Evolutionary conservation across 306 rosid species (phyloP).

Genomic region (Crotalaria pallida): DNA sequence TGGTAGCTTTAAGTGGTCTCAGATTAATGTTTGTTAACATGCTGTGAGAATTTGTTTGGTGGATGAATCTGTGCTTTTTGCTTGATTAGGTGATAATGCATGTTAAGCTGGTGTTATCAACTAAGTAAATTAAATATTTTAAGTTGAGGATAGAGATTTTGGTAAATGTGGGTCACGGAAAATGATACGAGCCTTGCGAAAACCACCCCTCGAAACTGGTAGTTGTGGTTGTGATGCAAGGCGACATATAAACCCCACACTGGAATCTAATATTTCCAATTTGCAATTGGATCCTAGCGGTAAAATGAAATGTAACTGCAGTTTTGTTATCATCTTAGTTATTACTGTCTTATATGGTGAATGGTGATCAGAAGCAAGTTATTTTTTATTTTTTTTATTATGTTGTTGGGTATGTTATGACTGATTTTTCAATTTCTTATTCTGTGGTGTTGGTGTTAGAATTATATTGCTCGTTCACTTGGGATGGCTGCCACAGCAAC

Average conservation of each 20-base stretch:
- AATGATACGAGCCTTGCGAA: too few species aligned
- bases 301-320: not conserved
- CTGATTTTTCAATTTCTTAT: not conserved
- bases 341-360: not conserved
- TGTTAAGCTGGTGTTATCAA: not conserved
- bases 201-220: too few species aligned
- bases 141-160: not conserved
- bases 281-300: not conserved
- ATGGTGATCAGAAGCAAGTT: not conserved
- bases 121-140: not conserved
- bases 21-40: too few species aligned
- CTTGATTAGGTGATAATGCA: not conserved
- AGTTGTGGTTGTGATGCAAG: too few species aligned
- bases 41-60: not conserved
- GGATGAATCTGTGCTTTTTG: not conserved
- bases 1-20: too few species aligned
- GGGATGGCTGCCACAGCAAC: constrained; percentile 85
- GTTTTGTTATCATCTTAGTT: not conserved
- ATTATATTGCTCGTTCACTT: constrained; percentile 29
- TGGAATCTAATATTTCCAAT: too few species aligned
- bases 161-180: not conserved
- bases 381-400: not conserved
- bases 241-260: too few species aligned
- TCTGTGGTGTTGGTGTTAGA: constrained; percentile 24
- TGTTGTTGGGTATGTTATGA: not conserved